These are phyloP conservation scores for Eragrostis nindensis DNA, from an alignment of 176 grass and related monocot genomes.

Conservation along the genomic window DNA sequence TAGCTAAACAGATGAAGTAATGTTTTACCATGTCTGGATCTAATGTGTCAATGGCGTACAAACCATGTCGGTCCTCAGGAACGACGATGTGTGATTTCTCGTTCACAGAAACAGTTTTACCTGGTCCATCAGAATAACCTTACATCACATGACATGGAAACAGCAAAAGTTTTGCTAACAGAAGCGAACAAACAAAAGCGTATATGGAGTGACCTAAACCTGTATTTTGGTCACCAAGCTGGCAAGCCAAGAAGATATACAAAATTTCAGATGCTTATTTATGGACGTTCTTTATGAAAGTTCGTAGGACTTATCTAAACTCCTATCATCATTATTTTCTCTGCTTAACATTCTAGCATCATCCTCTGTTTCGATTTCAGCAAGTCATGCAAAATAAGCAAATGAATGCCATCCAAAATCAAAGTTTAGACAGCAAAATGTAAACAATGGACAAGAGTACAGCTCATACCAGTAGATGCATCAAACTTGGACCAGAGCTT, in stretches of 20 bases:
- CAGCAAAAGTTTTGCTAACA: not conserved
- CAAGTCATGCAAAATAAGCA: not conserved
- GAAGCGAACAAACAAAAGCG: too few relatives aligned
- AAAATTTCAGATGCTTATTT: not conserved
- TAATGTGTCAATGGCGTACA: constrained; percentile 91
- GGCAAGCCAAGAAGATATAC: not conserved
- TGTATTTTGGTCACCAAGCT: not conserved
- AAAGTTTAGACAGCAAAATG: not conserved
- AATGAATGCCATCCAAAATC: not conserved
- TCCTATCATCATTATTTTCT: not conserved
- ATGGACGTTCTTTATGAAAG: not conserved
- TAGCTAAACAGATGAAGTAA: not conserved
- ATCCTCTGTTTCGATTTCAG: not conserved
- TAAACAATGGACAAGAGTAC: not conserved
- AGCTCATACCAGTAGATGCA: constrained; percentile 61
- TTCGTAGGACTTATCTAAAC: not conserved
- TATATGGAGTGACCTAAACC: not conserved
- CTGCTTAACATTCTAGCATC: not conserved
- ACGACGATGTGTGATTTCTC: constrained; percentile 71
- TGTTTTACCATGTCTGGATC: constrained; percentile 80
- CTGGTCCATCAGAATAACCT: constrained; percentile 52
- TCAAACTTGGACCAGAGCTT: constrained; percentile 95
- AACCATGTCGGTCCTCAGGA: constrained; percentile 86
- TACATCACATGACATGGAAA: constrained; percentile 29
- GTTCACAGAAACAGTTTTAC: constrained; percentile 85